A percentile compares a stretch with the other conserved stretches of the same genome.
These are phyloP conservation scores for Fistulifera solaris DNA, from an alignment of 108 stramenopile species.

Conservation along the genomic window DNA sequence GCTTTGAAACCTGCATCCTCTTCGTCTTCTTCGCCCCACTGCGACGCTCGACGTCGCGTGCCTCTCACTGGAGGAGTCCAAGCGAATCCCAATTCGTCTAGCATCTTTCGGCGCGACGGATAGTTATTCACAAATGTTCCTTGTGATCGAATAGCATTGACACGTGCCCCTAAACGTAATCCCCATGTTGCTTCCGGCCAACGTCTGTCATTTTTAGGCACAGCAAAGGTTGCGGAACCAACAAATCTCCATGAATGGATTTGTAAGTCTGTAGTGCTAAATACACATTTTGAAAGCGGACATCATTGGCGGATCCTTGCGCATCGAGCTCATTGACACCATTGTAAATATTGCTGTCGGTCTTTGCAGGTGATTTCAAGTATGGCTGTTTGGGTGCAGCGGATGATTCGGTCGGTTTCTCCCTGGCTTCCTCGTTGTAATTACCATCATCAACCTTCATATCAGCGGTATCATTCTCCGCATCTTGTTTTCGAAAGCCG, in stretches of 20 bases:
- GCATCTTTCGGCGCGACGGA: conserved; percentile 45
- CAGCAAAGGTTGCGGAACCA: conserved; percentile 79
- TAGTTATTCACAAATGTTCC: conserved; percentile 78
- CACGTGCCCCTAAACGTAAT: conserved; percentile 72
- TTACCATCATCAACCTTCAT: conserved; percentile 12
- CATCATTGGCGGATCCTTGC: conserved; percentile 52
- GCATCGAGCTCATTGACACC: not conserved
- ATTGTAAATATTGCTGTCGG: not conserved
- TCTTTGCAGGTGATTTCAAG: too few relatives aligned
- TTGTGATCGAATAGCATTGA: conserved; percentile 84
- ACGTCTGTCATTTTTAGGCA: conserved; percentile 49
- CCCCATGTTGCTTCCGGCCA: conserved; percentile 80
- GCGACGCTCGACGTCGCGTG: conserved; percentile 43
- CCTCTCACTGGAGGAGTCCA: conserved; percentile 60
- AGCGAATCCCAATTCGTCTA: conserved; percentile 75
- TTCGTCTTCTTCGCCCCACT: conserved; percentile 40
- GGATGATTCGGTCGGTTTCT: too few relatives aligned
- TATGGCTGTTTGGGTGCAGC: too few relatives aligned
- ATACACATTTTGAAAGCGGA: conserved; percentile 66
- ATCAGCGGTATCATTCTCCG: too few relatives aligned
- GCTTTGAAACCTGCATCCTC: conserved; percentile 2
- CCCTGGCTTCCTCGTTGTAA: too few relatives aligned
- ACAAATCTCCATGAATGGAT: conserved; percentile 72
- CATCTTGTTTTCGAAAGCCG: too few relatives aligned
- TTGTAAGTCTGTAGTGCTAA: conserved; percentile 73